phyloP scores from a whole-genome alignment of 345 rosid genomes.

The Brassica carinata region DNA sequence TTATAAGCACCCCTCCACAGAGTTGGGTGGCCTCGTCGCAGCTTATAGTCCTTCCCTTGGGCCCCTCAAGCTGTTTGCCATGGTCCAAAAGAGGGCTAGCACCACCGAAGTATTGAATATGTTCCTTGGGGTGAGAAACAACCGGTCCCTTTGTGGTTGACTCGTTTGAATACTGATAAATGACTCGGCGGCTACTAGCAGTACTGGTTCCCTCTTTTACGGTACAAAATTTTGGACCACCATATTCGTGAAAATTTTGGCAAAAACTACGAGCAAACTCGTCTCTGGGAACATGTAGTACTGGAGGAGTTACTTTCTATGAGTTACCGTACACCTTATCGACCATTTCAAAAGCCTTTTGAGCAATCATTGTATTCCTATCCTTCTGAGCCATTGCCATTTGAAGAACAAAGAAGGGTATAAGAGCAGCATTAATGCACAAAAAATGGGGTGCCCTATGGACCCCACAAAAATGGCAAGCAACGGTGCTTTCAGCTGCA shows the following conservation, averaged over 20 bases:
- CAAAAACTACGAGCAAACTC: conserved; percentile 13
- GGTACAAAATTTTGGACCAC: conserved; percentile 22
- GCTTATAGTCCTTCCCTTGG: conserved; percentile 17
- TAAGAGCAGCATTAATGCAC: too few relatives aligned
- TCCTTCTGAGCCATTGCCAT: conserved; percentile 35
- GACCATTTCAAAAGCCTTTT: conserved; percentile 33
- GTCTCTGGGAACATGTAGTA: not conserved
- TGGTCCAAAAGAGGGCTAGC: conserved; percentile 18
- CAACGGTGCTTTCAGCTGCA: too few relatives aligned
- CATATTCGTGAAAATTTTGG: conserved; percentile 16
- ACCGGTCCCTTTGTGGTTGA: conserved; percentile 18
- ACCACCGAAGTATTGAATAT: conserved; percentile 18
- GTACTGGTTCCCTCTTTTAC: conserved; percentile 14
- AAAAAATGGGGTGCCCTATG: too few relatives aligned
- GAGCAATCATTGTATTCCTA: conserved; percentile 14
- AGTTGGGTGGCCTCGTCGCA: conserved; percentile 38
- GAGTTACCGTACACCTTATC: conserved; percentile 26
- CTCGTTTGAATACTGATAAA: conserved; percentile 14
- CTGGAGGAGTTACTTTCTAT: not conserved
- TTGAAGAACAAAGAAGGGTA: not conserved
- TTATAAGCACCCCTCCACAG: conserved; percentile 41
- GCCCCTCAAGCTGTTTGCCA: conserved; percentile 17
- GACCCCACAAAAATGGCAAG: too few relatives aligned
- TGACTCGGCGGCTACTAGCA: conserved; percentile 9
- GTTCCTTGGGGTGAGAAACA: conserved; percentile 20